Evolutionary conservation across 805 yeast genomes (phyloP).

Genomic region (Monosporozyma servazzii): DNA sequence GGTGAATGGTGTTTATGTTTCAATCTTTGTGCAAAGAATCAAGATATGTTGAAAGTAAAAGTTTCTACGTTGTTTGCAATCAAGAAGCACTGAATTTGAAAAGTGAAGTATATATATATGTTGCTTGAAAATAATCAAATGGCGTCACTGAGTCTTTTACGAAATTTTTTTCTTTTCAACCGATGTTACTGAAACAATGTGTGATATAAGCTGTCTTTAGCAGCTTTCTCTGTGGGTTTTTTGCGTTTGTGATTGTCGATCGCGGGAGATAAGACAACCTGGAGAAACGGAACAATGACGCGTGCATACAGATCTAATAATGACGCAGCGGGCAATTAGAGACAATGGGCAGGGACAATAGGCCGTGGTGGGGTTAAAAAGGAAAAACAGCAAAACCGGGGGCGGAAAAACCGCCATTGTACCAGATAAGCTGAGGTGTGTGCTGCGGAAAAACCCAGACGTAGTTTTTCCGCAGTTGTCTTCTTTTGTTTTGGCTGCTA

Average conservation of each 20-base stretch:
- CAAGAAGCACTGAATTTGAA: neutral
- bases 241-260: neutral
- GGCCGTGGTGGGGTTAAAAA: neutral
- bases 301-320: neutral
- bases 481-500: neutral
- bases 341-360: neutral
- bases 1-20: no score
- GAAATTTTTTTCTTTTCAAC: neutral
- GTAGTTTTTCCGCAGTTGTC: neutral
- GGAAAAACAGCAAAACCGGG: neutral
- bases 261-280: conserved; percentile 1
- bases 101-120: neutral
- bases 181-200: neutral
- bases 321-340: neutral
- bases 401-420: neutral
- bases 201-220: no score
- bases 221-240: no score
- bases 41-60: no score
- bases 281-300: neutral
- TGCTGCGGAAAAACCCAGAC: neutral
- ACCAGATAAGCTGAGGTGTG: no score
- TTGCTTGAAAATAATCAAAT: no score
- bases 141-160: neutral
- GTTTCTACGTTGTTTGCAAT: no score
- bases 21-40: no score